Evolutionary conservation across 768 basidiomycete genomes (phyloP).

Genomic region (Tricholoma sp.): DNA sequence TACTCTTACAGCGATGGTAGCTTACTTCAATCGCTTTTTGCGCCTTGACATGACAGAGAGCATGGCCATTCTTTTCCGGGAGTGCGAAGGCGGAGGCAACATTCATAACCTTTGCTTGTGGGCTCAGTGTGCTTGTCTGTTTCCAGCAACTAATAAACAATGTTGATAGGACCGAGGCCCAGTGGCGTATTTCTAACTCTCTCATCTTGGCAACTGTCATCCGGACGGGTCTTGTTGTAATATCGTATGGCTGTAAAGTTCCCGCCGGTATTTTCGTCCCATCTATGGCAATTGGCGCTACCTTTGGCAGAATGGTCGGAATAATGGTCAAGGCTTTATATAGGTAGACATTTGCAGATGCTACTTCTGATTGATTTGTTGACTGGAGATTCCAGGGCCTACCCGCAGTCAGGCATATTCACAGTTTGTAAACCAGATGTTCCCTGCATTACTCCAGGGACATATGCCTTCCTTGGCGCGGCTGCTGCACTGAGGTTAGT

Average conservation of each 20-base stretch:
- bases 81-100: conserved; percentile 94
- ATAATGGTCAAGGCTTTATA: conserved; percentile 94
- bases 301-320: conserved; percentile 95
- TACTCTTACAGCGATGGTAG: conserved; percentile 85
- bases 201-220: conserved; percentile 88
- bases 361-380: not conserved
- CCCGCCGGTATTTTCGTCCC: conserved; percentile 98
- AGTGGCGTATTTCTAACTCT: conserved; percentile 95
- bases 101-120: conserved; percentile 90
- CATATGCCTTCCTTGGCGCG: conserved; percentile 95
- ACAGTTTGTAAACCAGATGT: conserved; percentile 86
- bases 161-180: conserved; percentile 63
- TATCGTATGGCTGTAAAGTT: conserved; percentile 95
- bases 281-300: conserved; percentile 97
- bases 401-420: conserved; percentile 83
- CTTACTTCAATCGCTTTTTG: conserved; percentile 92
- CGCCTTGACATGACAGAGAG: conserved; percentile 98
- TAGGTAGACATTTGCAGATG: conserved; percentile 39
- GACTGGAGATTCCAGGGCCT: conserved; percentile 47
- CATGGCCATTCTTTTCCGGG: conserved; percentile 90
- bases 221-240: conserved; percentile 77
- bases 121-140: conserved; percentile 27
- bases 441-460: conserved; percentile 97
- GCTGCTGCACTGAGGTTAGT: conserved; percentile 86
- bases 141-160: not conserved